phyloP scores from a whole-genome alignment of 805 yeast genomes.

The Metschnikowia continentalis region DNA sequence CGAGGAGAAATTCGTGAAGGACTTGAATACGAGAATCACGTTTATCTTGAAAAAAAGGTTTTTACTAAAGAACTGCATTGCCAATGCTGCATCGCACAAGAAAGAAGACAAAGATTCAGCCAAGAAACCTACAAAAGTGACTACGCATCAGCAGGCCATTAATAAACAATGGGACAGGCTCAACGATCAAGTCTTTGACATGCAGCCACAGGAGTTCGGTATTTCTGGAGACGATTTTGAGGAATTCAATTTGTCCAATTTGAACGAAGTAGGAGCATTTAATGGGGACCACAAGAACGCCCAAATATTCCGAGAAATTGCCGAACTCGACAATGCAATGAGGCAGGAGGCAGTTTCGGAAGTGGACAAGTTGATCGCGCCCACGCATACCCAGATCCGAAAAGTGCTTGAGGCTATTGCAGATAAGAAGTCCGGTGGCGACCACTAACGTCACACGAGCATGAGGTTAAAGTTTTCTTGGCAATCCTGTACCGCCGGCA shows the following conservation, averaged over 20 bases:
- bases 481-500: not conserved
- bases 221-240: slow-evolving; percentile 36
- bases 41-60: slow-evolving; percentile 35
- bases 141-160: slow-evolving; percentile 19
- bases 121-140: slow-evolving; percentile 19
- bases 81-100: slow-evolving; percentile 7
- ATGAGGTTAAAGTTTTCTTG: not conserved
- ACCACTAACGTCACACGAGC: not conserved
- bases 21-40: slow-evolving; percentile 38
- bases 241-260: slow-evolving; percentile 35
- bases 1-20: slow-evolving; percentile 28
- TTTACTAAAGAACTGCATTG: slow-evolving; percentile 34
- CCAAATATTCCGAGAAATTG: slow-evolving; percentile 9
- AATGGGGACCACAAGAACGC: slow-evolving; percentile 8
- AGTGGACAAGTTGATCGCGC: slow-evolving; percentile 11
- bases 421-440: not conserved
- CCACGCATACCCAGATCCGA: slow-evolving; percentile 9
- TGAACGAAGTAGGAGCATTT: slow-evolving; percentile 7
- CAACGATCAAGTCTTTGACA: slow-evolving; percentile 29
- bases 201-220: slow-evolving; percentile 33
- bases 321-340: slow-evolving; percentile 11
- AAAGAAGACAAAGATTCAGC: slow-evolving; percentile 14
- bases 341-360: slow-evolving; percentile 7
- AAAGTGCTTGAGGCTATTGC: slow-evolving; percentile 1
- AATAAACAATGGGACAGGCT: slow-evolving; percentile 44